Base-by-base conservation (phyloP, 176 grass and related monocot genomes). In the Bolboschoenus planiculmis region DNA sequence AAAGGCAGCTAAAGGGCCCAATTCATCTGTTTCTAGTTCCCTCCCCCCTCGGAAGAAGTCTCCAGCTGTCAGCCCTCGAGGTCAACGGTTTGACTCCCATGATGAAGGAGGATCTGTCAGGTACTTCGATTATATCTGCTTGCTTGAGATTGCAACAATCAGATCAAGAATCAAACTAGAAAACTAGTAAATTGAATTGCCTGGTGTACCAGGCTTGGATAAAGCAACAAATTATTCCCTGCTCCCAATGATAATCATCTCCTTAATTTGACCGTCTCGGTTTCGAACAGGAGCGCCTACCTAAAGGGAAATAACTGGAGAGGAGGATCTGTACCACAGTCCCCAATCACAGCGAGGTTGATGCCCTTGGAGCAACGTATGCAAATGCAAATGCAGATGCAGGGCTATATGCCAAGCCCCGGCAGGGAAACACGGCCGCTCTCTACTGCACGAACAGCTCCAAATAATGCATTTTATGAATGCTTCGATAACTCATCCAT, bases 1-100 rank as follows among this genome's bases (percentile, higher is more conserved):
- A 57, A 94, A 90, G 87, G 56, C 92, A 79, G 89, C 88, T 20
- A 95, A 90, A 95, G 60, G 36, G 4, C n/a, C 30, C 11, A 20
- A 34, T 67, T 81, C 87, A 39, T 77, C 67, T 43, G 82, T 86
- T 20, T 87, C 83, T 78, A 79, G 13, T 62, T 80, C 68, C 83
- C 78, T 88, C 26, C 90, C 89, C 63, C 90, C 92, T 47, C 91
- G 87, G 59, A 82, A 91, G 53, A 21, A 31, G 18, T 78, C 83
- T 48, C 80, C 75, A 62, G 34, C 7, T 14, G 83, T 74, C 61
- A 66, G 78, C 54, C 78, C 65, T 10, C 61, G 57, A 54, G 51
- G 26, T 13, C 83, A 86, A 64, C 90, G 58, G 64, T 84, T 86
- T 50, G 89, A 94, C 27, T 71, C 85, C 8, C 11, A 30, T 10